Percentiles rank a stretch among this genome's conserved stretches.
phyloP scores from a whole-genome alignment of 192 early-diverging fungal genomes.

The Phycomyces blakesleeanus region DNA sequence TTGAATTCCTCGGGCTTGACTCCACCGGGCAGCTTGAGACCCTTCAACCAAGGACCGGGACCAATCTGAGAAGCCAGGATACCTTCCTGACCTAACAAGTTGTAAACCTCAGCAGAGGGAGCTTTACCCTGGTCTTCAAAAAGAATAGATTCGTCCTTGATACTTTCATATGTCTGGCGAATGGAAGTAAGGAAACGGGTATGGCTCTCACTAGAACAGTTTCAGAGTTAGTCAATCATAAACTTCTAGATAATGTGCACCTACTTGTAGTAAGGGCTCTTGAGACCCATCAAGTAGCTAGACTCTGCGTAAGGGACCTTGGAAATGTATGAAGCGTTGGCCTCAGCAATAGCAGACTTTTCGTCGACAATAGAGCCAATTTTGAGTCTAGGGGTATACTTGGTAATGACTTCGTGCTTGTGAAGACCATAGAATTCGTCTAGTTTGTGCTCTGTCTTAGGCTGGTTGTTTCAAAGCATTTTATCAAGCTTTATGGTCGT shows the following conservation, averaged over 20 bases:
- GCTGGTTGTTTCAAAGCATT: neutral
- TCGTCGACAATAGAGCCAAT: slow-evolving; percentile 60
- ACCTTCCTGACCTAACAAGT: slow-evolving; percentile 65
- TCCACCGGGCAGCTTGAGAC: slow-evolving; percentile 44
- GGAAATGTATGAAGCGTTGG: slow-evolving; percentile 58
- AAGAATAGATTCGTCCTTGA: slow-evolving; percentile 63
- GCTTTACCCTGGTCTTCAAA: slow-evolving; percentile 73
- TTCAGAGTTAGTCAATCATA: too few species aligned
- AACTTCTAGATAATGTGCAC: too few species aligned
- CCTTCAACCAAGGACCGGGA: slow-evolving; percentile 38
- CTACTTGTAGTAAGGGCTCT: slow-evolving; percentile 34
- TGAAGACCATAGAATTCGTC: slow-evolving; percentile 37
- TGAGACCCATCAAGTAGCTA: slow-evolving; percentile 50
- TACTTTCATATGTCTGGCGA: slow-evolving; percentile 67
- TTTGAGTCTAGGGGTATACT: slow-evolving; percentile 57
- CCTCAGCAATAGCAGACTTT: slow-evolving; percentile 13
- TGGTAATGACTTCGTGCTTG: slow-evolving; percentile 52
- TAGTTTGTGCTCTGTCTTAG: neutral
- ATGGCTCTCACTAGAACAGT: slow-evolving; percentile 75
- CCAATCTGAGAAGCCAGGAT: slow-evolving; percentile 66
- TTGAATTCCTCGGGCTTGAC: slow-evolving; percentile 63
- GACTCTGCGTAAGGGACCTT: slow-evolving; percentile 74
- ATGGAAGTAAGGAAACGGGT: slow-evolving; percentile 56
- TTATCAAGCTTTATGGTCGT: neutral
- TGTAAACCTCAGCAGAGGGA: slow-evolving; percentile 60